Base-by-base conservation (phyloP, 306 rosid species). In the Neltuma alba region DNA sequence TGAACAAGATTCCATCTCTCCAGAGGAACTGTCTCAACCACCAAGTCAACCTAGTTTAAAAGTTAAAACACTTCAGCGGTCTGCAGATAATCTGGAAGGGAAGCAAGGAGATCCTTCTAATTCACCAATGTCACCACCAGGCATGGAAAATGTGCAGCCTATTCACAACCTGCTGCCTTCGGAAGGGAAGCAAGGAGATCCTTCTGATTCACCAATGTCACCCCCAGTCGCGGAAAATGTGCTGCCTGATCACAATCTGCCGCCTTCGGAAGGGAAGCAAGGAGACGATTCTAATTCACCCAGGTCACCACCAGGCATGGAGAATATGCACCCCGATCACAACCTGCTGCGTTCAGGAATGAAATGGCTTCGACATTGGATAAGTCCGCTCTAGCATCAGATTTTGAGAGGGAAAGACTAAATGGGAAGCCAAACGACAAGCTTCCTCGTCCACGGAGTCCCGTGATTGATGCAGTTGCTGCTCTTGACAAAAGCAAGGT, bases 401-500 rank as follows among this genome's bases (percentile, higher is more conserved):
- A 80, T 44, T 68, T 62, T 69, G 94, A 88, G 80, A 76, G 20
- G 34, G 87, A 82, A 76, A 82, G 52, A 83, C 72, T 86, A 45
- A 86, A 85, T 74, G 93, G 86, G 80, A 84, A 86, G 70, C 87
- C 82, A 67, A 83, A 82, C 47, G 85, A 72, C 50, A 95, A 93
- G 86, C 69, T 81, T 66, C 91, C 92, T 85, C 96, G 86, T 78
- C 94, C 98, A 21, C 82, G 82, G 66, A 88, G 80, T 84, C 98
- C 96, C 78, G 87, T 89, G 54, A 83, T 91, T 41, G 99, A 96
- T 78, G 88, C 85, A 52, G 93, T 79, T 74, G 88, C 88, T 60
- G 97, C 98, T 81, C 93, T 86, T 72, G 99, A 93, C 83, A 89
- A 88, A 92, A 91, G 96, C 99, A 91, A 87, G 96, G 99, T 92